These are phyloP conservation scores for Penicillium chermesinum DNA, from an alignment of 495 filamentous ascomycete species.

Conservation along the genomic window DNA sequence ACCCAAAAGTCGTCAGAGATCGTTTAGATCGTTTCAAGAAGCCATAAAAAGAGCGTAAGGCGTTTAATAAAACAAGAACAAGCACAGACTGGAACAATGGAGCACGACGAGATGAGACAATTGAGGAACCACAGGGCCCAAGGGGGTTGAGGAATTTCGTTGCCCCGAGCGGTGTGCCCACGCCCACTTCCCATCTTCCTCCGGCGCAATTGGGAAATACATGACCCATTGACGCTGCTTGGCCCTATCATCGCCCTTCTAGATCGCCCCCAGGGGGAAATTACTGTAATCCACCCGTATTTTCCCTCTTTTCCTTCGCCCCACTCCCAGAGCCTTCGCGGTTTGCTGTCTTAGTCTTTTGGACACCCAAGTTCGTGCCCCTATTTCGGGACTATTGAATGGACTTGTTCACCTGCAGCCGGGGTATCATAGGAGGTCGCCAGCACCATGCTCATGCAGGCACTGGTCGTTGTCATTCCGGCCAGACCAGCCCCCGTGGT, in stretches of 20 bases:
- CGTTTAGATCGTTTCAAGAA: background rate
- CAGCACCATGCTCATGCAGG: background rate
- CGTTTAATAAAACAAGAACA: background rate
- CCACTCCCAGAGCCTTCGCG: no score
- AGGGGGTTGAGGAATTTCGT: background rate
- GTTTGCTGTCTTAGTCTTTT: background rate
- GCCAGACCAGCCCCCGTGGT: background rate
- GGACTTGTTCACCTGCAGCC: background rate
- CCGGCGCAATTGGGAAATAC: no score
- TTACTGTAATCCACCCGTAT: no score
- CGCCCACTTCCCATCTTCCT: background rate
- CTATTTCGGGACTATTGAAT: background rate
- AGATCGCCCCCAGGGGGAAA: background rate
- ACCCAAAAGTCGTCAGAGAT: background rate
- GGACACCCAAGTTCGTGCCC: background rate
- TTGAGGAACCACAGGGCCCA: background rate
- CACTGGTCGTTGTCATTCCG: background rate
- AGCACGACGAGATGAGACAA: background rate
- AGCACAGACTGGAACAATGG: background rate
- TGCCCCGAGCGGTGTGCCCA: background rate
- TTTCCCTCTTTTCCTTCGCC: no score
- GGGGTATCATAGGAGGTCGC: no score
- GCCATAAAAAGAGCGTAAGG: background rate
- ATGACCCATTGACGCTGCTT: background rate
- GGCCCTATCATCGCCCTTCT: background rate